Percentiles rank a stretch among this genome's conserved stretches.
These are phyloP conservation scores for Vanrija pseudolonga DNA, from an alignment of 1,284 basidiomycete genomes.

Conservation along the genomic window DNA sequence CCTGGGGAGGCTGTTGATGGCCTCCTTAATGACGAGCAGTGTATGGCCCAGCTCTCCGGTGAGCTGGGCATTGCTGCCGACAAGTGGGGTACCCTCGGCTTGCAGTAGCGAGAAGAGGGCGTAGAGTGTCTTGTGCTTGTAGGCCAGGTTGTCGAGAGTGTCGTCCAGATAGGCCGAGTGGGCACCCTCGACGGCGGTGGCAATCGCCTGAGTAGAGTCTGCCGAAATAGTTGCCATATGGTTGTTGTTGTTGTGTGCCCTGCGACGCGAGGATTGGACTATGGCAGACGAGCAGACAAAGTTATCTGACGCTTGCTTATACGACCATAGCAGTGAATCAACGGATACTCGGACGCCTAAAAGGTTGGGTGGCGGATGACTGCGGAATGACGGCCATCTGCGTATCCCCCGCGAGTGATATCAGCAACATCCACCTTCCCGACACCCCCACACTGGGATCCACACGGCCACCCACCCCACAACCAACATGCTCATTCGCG, in stretches of 20 bases:
- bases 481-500: too few relatives aligned
- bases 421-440: too few relatives aligned
- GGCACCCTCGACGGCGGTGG: neutral
- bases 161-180: neutral
- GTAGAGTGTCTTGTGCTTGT: neutral
- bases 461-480: too few relatives aligned
- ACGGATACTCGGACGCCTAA: neutral
- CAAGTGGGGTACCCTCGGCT: neutral
- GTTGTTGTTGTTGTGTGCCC: neutral
- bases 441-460: too few relatives aligned
- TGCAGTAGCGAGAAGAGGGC: neutral
- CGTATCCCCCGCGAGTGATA: too few relatives aligned
- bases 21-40: neutral
- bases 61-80: neutral
- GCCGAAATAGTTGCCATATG: too few relatives aligned
- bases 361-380: too few relatives aligned
- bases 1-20: neutral
- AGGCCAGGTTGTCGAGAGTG: neutral
- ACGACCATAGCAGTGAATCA: neutral
- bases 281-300: neutral
- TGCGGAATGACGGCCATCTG: too few relatives aligned
- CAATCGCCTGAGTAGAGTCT: neutral
- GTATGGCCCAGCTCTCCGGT: neutral
- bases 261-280: neutral
- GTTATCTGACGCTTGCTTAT: too few relatives aligned